Evolutionary conservation across 2,329 filamentous ascomycete species (phyloP).

Genomic region (Monosporascus sp.): DNA sequence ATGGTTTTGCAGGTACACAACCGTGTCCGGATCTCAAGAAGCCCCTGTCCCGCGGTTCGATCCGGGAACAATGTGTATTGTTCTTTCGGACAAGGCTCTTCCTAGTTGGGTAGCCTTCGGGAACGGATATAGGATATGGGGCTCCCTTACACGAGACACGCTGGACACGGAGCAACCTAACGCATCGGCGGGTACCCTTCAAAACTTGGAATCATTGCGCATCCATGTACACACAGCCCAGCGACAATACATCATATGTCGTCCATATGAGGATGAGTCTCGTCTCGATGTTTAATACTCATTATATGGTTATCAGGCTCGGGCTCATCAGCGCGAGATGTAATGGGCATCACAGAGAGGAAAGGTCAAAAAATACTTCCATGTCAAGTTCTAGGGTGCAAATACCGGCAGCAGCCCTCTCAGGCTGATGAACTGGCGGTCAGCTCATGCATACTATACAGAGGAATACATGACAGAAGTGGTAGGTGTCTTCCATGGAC

Average conservation of each 20-base stretch:
- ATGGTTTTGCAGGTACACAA: background rate
- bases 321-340: background rate
- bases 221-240: background rate
- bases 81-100: background rate
- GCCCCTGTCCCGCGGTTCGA: background rate
- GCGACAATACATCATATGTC: background rate
- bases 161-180: background rate
- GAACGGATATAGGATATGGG: background rate
- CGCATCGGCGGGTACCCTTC: background rate
- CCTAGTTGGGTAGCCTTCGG: background rate
- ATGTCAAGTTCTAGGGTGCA: background rate
- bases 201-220: background rate
- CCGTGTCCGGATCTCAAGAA: background rate
- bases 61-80: background rate
- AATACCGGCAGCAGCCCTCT: constrained; percentile 20
- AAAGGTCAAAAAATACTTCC: background rate
- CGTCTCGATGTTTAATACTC: constrained; percentile 1
- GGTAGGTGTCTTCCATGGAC: constrained; percentile 15
- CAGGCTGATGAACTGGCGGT: constrained; percentile 44
- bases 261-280: background rate
- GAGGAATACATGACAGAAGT: constrained; percentile 12
- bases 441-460: constrained; percentile 30
- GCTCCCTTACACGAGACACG: background rate
- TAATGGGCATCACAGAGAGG: background rate
- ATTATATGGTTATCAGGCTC: background rate